Evolutionary conservation across 805 yeast species (phyloP).

Genomic region (Maudiozyma serrabonitensis): DNA sequence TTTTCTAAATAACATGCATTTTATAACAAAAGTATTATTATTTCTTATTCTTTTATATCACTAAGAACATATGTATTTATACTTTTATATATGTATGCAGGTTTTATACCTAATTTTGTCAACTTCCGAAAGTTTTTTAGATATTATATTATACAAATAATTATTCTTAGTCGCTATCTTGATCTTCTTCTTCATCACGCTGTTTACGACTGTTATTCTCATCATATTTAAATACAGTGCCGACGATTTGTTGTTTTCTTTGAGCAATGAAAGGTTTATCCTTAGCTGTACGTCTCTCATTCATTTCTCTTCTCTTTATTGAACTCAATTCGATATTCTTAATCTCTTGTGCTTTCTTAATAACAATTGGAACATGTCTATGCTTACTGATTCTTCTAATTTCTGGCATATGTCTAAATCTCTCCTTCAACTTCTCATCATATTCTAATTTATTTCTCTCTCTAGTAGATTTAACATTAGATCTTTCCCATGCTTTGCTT

Average conservation of each 20-base stretch:
- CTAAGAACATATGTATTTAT: too few species aligned
- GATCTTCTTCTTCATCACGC: conserved; percentile 4
- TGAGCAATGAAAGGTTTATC: conserved; percentile 53
- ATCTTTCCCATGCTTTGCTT: conserved; percentile 72
- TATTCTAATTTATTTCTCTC: conserved; percentile 80
- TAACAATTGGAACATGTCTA: conserved; percentile 79
- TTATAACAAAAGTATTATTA: background rate
- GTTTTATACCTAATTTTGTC: too few species aligned
- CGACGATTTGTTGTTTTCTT: conserved; percentile 79
- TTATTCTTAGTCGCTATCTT: conserved; percentile 4
- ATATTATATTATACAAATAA: background rate
- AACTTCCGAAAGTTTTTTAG: too few species aligned
- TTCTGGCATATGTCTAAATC: conserved; percentile 95
- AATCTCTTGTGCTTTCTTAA: conserved; percentile 84
- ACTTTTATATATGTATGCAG: too few species aligned
- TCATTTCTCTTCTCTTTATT: conserved; percentile 71
- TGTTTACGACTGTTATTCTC: conserved; percentile 15
- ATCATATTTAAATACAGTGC: conserved; percentile 57
- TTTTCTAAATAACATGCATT: background rate
- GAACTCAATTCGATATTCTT: conserved; percentile 66
- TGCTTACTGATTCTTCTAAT: conserved; percentile 82
- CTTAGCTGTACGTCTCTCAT: conserved; percentile 71
- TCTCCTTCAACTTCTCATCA: conserved; percentile 82
- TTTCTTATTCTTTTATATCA: background rate
- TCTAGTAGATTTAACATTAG: conserved; percentile 69